Conservation (phyloP, 202 grass and related monocot species). For the Saccharum hybrid region DNA sequence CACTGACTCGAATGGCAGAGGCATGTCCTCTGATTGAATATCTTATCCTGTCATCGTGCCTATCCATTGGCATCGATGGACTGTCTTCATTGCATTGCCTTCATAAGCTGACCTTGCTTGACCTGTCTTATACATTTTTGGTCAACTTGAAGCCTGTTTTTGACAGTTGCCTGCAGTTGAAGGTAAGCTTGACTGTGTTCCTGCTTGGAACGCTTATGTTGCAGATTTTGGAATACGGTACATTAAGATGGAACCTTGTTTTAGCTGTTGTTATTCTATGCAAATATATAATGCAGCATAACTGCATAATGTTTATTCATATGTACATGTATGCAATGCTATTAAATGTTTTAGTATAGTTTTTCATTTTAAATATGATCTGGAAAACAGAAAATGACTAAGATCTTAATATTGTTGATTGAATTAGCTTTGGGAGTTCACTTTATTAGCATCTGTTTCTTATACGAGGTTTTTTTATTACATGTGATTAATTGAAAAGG, state of each 20-base stretch:
- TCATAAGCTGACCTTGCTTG: slow-evolving; percentile 72
- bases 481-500: slow-evolving; percentile 13
- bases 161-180: slow-evolving; percentile 77
- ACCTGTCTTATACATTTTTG: slow-evolving; percentile 96
- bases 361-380: background rate
- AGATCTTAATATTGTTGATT: background rate
- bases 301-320: slow-evolving; percentile 5
- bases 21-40: slow-evolving; percentile 75
- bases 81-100: slow-evolving; percentile 85
- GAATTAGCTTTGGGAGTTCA: background rate
- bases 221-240: background rate
- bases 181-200: slow-evolving; percentile 47
- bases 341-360: slow-evolving; percentile 8
- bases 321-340: background rate
- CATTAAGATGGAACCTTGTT: slow-evolving; percentile 19
- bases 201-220: background rate
- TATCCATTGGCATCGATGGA: slow-evolving; percentile 66
- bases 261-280: background rate
- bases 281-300: background rate
- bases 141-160: slow-evolving; percentile 90
- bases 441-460: background rate
- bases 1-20: slow-evolving; percentile 59
- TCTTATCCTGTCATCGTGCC: slow-evolving; percentile 82
- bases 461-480: slow-evolving; percentile 17
- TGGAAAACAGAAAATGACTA: background rate